Evolutionary conservation across 768 basidiomycete species (phyloP).

Genomic region (Exidia glandulosa): DNA sequence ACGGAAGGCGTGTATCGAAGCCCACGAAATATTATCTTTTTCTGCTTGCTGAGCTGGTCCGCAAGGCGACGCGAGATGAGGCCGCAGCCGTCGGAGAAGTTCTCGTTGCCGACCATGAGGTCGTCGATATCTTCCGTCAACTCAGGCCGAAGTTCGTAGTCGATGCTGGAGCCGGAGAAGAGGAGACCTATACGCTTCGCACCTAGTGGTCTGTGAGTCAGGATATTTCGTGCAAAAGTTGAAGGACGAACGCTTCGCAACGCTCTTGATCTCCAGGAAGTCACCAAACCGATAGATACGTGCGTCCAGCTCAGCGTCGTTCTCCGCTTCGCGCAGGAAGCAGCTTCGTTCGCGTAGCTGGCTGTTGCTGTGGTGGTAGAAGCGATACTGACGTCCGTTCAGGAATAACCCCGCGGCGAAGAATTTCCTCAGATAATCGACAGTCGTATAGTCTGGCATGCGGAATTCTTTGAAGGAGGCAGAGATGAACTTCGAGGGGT

Average conservation of each 20-base stretch:
- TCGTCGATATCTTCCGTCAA: conserved; percentile 46
- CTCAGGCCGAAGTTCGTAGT: conserved; percentile 40
- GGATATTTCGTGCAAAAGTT: background rate
- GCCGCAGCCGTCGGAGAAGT: conserved; percentile 62
- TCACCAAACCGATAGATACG: conserved; percentile 48
- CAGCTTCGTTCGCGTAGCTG: conserved; percentile 55
- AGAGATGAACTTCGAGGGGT: conserved; percentile 44
- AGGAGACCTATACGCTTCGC: conserved; percentile 60
- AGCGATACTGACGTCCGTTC: conserved; percentile 51
- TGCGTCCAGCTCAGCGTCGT: conserved; percentile 46
- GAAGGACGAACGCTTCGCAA: conserved; percentile 42
- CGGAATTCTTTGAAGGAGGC: conserved; percentile 42
- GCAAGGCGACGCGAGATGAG: conserved; percentile 46
- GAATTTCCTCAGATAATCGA: conserved; percentile 46
- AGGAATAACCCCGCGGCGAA: conserved; percentile 45
- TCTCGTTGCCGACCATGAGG: conserved; percentile 42
- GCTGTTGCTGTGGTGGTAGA: conserved; percentile 63
- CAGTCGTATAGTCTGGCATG: conserved; percentile 40
- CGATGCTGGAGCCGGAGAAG: conserved; percentile 53
- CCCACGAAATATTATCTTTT: conserved; percentile 44
- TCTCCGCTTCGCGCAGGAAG: conserved; percentile 44
- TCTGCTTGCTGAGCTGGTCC: conserved; percentile 39
- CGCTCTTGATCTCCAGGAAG: conserved; percentile 49
- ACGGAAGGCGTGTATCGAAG: conserved; percentile 49
- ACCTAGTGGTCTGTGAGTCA: conserved; percentile 23